Percentiles rank a stretch among this genome's conserved stretches.
phyloP scores from a whole-genome alignment of 768 basidiomycete genomes.

The Leccinum sublutescens region DNA sequence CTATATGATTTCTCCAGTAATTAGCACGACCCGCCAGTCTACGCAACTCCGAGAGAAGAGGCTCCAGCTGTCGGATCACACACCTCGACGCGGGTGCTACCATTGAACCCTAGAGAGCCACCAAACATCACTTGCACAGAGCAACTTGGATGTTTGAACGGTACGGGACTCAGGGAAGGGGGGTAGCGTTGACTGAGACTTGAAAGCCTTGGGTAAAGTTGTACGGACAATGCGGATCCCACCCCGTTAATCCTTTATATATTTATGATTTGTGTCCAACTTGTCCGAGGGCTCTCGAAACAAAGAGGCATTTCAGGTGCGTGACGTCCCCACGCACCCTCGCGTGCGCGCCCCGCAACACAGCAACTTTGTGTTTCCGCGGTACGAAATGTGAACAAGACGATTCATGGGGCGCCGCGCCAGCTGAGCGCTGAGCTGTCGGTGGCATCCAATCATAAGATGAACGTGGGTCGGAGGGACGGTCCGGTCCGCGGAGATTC shows the following conservation, averaged over 20 bases:
- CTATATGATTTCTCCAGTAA: constrained; percentile 9
- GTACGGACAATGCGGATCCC: not conserved
- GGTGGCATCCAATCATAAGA: not conserved
- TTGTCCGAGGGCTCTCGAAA: not conserved
- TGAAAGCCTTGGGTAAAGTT: not conserved
- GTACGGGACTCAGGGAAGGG: not conserved
- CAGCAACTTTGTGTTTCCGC: not conserved
- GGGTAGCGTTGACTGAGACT: not conserved
- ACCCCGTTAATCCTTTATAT: not conserved
- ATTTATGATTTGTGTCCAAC: not conserved
- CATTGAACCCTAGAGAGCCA: constrained; percentile 21
- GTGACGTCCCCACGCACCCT: not conserved
- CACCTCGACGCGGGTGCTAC: constrained; percentile 31
- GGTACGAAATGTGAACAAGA: no score
- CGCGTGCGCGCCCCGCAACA: not conserved
- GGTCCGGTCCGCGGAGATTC: not conserved
- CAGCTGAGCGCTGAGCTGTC: not conserved
- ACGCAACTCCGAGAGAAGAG: not conserved
- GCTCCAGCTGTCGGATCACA: not conserved
- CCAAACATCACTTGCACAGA: constrained; percentile 15
- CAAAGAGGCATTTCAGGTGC: not conserved
- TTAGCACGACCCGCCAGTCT: not conserved
- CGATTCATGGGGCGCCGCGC: not conserved
- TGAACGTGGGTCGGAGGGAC: not conserved
- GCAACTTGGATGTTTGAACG: not conserved